Evolutionary conservation across 805 yeast genomes (phyloP).

Genomic region (Huiozyma naganishii): DNA sequence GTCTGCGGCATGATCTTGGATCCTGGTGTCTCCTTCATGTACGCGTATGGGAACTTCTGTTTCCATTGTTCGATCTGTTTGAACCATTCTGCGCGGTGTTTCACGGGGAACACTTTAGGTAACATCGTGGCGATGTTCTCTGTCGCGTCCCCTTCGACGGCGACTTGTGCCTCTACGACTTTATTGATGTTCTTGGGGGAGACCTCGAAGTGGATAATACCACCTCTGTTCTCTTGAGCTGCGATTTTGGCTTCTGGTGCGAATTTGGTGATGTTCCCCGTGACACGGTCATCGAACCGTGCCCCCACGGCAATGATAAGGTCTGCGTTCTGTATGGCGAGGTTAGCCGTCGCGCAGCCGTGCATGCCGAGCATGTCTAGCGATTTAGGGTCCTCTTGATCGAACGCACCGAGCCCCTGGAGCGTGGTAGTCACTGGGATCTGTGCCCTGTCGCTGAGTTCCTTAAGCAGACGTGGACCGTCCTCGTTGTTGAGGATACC

Average conservation of each 20-base stretch:
- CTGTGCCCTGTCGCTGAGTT: slow-evolving; percentile 78
- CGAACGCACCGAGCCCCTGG: slow-evolving; percentile 90
- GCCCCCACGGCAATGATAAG: slow-evolving; percentile 94
- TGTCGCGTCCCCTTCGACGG: slow-evolving; percentile 93
- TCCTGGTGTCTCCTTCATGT: slow-evolving; percentile 71
- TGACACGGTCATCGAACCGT: slow-evolving; percentile 96
- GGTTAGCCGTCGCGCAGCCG: slow-evolving; percentile 89
- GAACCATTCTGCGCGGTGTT: slow-evolving; percentile 73
- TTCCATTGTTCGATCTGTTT: slow-evolving; percentile 70
- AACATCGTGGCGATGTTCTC: slow-evolving; percentile 61
- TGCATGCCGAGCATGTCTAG: slow-evolving; percentile 98
- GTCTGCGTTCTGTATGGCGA: slow-evolving; percentile 90
- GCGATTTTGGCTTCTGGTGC: slow-evolving; percentile 92
- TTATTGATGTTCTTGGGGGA: slow-evolving; percentile 95
- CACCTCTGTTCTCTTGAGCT: slow-evolving; percentile 81
- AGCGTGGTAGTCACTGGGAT: slow-evolving; percentile 95
- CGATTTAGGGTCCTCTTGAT: slow-evolving; percentile 83
- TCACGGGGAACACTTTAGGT: slow-evolving; percentile 57
- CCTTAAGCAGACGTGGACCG: slow-evolving; percentile 71
- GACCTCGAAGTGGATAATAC: slow-evolving; percentile 93
- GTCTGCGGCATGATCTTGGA: slow-evolving; percentile 88
- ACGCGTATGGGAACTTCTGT: slow-evolving; percentile 72
- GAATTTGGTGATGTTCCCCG: slow-evolving; percentile 73
- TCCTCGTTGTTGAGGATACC: slow-evolving; percentile 75
- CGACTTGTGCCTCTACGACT: slow-evolving; percentile 93